Conservation (phyloP, 768 basidiomycete genomes). For the Grammothele lineata region DNA sequence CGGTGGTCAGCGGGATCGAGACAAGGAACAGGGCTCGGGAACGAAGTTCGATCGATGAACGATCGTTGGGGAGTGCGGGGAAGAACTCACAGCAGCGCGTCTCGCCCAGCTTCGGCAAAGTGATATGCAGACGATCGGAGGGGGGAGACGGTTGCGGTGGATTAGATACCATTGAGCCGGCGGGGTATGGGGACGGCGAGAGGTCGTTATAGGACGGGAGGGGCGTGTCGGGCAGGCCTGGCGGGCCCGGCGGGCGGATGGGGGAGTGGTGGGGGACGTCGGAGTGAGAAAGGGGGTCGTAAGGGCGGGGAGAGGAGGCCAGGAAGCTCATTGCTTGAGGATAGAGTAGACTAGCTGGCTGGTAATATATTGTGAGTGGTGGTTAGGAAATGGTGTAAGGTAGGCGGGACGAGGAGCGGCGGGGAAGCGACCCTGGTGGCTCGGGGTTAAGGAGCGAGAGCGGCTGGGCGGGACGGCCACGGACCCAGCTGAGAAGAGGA, state of each 20-base stretch:
- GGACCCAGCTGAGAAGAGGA: conserved; percentile 16
- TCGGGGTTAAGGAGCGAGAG: conserved; percentile 17
- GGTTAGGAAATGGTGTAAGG: conserved; percentile 17
- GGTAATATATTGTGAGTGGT: conserved; percentile 8
- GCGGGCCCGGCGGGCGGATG: conserved; percentile 9
- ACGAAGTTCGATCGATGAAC: conserved; percentile 36
- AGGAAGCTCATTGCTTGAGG: conserved; percentile 29
- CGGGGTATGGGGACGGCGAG: conserved; percentile 26
- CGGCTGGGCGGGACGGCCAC: conserved; percentile 12
- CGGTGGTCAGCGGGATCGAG: conserved; percentile 17
- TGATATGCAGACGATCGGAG: conserved; percentile 33
- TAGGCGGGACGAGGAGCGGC: conserved; percentile 14
- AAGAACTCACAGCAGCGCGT: conserved; percentile 70
- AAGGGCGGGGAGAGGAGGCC: conserved; percentile 25
- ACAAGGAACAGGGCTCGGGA: conserved; percentile 21
- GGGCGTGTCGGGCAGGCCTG: conserved; percentile 20
- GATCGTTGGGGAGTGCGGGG: conserved; percentile 29
- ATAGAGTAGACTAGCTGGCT: conserved; percentile 16
- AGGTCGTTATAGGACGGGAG: conserved; percentile 32
- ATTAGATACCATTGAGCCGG: conserved; percentile 10
- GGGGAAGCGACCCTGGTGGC: conserved; percentile 16
- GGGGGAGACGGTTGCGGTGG: conserved; percentile 21
- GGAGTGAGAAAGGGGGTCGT: conserved; percentile 25
- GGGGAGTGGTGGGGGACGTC: conserved; percentile 21
- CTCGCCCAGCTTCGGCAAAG: conserved; percentile 58